Conservation (phyloP, 23 red algal genomes). For the Cyanidium caldarium region DNA sequence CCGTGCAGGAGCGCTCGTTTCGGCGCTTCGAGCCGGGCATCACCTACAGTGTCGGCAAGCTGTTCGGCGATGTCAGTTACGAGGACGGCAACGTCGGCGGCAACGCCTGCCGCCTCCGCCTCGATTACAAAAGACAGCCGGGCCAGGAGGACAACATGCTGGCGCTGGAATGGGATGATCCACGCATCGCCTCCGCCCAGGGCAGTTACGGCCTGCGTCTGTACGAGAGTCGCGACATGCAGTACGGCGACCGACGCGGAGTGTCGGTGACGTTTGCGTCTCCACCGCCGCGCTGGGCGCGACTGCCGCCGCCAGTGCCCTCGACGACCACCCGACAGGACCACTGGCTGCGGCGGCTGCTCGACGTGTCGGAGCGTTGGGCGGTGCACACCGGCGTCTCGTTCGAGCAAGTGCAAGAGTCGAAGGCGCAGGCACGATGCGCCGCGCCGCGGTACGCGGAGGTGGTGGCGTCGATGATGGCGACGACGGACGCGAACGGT, state of each 20-base stretch:
- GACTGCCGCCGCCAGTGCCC: not conserved
- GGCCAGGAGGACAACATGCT: not conserved
- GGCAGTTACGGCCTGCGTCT: not conserved
- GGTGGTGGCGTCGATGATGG: not conserved
- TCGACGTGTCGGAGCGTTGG: not conserved
- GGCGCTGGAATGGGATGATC: not conserved
- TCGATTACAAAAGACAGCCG: not conserved
- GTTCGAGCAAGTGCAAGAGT: slow-evolving; percentile 1
- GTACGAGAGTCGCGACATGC: not conserved
- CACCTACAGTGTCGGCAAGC: not conserved
- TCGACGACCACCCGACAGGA: not conserved
- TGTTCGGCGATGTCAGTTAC: slow-evolving; percentile 12
- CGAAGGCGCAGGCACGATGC: too few species aligned
- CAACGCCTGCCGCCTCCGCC: not conserved
- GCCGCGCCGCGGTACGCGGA: too few species aligned
- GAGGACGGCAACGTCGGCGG: slow-evolving; percentile 18
- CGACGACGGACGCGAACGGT: not conserved
- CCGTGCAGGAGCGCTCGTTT: slow-evolving; percentile 10
- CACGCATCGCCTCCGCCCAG: not conserved
- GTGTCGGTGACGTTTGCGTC: not conserved
- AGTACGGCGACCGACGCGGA: not conserved
- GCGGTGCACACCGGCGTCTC: not conserved
- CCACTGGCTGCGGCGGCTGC: not conserved
- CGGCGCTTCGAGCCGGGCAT: slow-evolving; percentile 21
- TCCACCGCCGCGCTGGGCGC: not conserved